Evolutionary conservation across 352 stramenopile species (phyloP).

Genomic region (Aphanomyces astaci): DNA sequence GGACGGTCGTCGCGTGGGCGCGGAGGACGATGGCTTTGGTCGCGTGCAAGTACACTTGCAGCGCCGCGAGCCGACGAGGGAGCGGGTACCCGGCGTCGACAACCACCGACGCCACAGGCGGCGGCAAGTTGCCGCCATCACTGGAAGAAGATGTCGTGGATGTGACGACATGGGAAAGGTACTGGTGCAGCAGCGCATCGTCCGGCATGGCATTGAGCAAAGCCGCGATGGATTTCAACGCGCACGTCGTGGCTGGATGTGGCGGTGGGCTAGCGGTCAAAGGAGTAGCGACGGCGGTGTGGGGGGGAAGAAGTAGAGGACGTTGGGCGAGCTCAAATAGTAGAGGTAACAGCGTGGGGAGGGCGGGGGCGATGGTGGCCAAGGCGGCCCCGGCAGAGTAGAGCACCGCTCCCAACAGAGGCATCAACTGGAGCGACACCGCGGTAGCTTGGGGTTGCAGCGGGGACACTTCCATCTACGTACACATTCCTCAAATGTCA

Average conservation of each 20-base stretch:
- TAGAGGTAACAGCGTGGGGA: conserved; percentile 60
- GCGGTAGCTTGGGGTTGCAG: conserved; percentile 5
- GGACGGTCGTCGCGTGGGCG: conserved; percentile 58
- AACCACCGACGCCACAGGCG: conserved; percentile 21
- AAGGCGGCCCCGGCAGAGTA: conserved; percentile 58
- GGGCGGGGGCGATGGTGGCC: conserved; percentile 29
- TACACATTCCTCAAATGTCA: no score
- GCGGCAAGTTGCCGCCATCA: not conserved
- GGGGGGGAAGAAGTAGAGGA: not conserved
- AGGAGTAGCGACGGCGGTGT: no score
- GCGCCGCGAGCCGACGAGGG: conserved; percentile 42
- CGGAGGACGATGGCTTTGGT: conserved; percentile 74
- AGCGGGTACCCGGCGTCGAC: conserved; percentile 34
- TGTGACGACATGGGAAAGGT: conserved; percentile 47
- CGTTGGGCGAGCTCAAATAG: conserved; percentile 66
- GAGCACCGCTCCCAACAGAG: conserved; percentile 66
- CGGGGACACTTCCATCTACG: conserved; percentile 31
- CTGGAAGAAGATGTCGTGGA: not conserved
- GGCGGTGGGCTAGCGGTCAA: no score
- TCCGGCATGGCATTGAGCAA: conserved; percentile 86
- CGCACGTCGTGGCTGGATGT: not conserved
- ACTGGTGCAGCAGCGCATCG: conserved; percentile 54
- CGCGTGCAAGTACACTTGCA: conserved; percentile 82
- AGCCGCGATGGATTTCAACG: conserved; percentile 64
- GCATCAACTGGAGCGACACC: conserved; percentile 57